Base-by-base conservation (phyloP, 2,329 filamentous ascomycete genomes). In the Trichoderma pleuroti region DNA sequence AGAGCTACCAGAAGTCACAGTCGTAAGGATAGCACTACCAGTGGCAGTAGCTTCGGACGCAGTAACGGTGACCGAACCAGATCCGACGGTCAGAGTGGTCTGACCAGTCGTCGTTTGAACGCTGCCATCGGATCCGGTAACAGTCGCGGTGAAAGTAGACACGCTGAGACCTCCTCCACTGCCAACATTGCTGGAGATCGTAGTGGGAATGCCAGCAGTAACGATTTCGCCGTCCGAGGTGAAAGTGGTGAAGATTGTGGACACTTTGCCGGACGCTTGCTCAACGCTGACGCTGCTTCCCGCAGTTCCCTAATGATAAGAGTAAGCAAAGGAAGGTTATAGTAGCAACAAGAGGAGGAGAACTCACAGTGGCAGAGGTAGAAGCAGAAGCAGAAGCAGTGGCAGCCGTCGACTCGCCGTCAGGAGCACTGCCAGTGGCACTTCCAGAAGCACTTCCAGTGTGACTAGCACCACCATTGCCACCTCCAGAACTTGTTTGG, bases 171-270 rank as follows among this genome's bases (percentile, higher is more conserved):
- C 61, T 72, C 74, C 63, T 72, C 75, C 76, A 21, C 70, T 76
- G 39, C 70, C 71, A 42, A 56, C 56, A n/a, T 60, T 71, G 72
- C 75, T 76, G 49, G 77, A 74, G 69, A 79, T 78, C 46, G 80
- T 81, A 61, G 82, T 82, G 42, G 77, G 75, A 26, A 82, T 76
- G n/a, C 82, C 79, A 54, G 78, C 75, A 57, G 79, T 80, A 70
- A 79, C 72, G 70, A 77, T 77, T 57, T 76, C 75, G 39, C 77
- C 76, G 61, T 77, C 81, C 56, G 79, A 80, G 63, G 80, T 76
- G 39, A 80, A 69, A 54, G 80, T 80, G 72, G 77, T 81, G 74
- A 79, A 78, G 62, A 81, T 76, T 72, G 79, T 82, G 61, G 82
- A 82, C 42, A 79, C 77, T 49, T 70, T 56, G n/a, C 21, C 68